Conservation (phyloP, 495 filamentous ascomycete species). For the Tuber magnatum region DNA sequence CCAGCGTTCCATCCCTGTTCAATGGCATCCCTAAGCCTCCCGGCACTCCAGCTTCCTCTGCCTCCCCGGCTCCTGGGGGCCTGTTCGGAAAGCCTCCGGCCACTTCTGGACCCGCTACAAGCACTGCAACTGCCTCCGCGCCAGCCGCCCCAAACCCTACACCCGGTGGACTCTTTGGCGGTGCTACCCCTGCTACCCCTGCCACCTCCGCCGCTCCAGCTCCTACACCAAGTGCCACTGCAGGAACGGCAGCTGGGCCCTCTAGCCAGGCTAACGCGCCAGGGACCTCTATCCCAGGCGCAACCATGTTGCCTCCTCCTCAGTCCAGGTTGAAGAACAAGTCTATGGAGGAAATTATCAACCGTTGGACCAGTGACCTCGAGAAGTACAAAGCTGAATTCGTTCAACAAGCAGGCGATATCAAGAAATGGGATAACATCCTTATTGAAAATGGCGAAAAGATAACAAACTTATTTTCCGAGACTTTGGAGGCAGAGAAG, state of each 20-base stretch:
- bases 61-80: slow-evolving; percentile 10
- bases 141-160: slow-evolving; percentile 4
- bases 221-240: slow-evolving; percentile 34
- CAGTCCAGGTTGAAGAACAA: slow-evolving; percentile 86
- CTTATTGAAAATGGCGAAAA: slow-evolving; percentile 87
- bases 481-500: slow-evolving; percentile 83
- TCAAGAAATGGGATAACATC: slow-evolving; percentile 83
- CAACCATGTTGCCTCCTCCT: slow-evolving; percentile 30
- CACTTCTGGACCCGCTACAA: slow-evolving; percentile 4
- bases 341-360: slow-evolving; percentile 99
- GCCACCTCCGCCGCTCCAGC: slow-evolving; percentile 17
- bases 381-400: slow-evolving; percentile 95
- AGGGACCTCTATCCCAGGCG: slow-evolving; percentile 9
- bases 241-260: slow-evolving; percentile 8
- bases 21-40: slow-evolving; percentile 13
- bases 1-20: slow-evolving; percentile 17
- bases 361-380: slow-evolving; percentile 90
- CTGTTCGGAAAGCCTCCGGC: slow-evolving; percentile 26
- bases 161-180: slow-evolving; percentile 23
- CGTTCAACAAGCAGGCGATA: slow-evolving; percentile 74
- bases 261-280: slow-evolving; percentile 6
- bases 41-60: slow-evolving; percentile 13
- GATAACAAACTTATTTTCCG: slow-evolving; percentile 78
- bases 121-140: slow-evolving; percentile 14
- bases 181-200: slow-evolving; percentile 16